These are phyloP conservation scores for Brassica hybrid DNA, from an alignment of 441 rosid species.

Conservation along the genomic window DNA sequence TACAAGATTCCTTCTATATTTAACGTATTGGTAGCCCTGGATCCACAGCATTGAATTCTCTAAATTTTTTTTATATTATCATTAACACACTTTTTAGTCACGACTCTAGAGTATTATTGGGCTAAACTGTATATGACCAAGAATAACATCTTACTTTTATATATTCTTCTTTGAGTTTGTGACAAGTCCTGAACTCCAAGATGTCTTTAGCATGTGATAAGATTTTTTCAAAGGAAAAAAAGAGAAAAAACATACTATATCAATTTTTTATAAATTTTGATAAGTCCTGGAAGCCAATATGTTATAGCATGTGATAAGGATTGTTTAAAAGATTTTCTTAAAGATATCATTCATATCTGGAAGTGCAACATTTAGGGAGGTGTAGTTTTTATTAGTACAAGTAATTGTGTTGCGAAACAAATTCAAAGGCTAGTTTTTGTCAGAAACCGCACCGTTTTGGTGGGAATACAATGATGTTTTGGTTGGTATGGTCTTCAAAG, in stretches of 20 bases:
- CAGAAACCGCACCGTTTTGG: no score
- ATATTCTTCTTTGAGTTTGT: constrained; percentile 75
- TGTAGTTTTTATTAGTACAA: constrained; percentile 60
- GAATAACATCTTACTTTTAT: constrained; percentile 51
- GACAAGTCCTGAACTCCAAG: constrained; percentile 62
- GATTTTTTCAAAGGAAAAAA: neutral
- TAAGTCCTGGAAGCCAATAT: neutral
- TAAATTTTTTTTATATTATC: neutral
- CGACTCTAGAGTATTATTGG: constrained; percentile 19
- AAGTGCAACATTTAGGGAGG: constrained; percentile 82
- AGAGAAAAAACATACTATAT: no score
- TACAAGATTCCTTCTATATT: constrained; percentile 20
- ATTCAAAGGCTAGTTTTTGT: no score
- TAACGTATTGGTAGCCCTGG: constrained; percentile 9
- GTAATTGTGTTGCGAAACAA: neutral
- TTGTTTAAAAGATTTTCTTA: no score
- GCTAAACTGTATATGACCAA: constrained; percentile 19
- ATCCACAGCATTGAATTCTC: constrained; percentile 16
- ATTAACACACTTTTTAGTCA: constrained; percentile 3
- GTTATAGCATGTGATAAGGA: neutral
- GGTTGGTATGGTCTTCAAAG: neutral
- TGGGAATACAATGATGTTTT: no score
- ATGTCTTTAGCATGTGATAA: constrained; percentile 29
- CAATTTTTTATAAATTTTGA: neutral
- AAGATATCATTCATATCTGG: neutral